phyloP scores from a whole-genome alignment of 352 stramenopile genomes.

The Phytophthora ramorum region DNA sequence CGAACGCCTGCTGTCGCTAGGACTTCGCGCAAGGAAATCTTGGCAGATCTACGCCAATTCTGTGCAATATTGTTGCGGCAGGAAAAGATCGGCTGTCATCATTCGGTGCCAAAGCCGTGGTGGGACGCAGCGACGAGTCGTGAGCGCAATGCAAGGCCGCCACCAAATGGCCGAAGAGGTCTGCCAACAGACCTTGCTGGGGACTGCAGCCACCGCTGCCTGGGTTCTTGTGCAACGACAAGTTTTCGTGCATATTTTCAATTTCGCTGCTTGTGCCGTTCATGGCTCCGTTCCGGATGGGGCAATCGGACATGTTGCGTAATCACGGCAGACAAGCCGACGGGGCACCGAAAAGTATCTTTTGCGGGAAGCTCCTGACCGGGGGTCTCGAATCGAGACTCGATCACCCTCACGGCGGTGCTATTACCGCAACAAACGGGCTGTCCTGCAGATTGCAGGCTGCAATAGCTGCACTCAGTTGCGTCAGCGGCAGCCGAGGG shows the following conservation, averaged over 20 bases:
- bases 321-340: conserved; percentile 24
- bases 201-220: too few species aligned
- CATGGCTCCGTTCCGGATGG: too few species aligned
- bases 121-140: too few species aligned
- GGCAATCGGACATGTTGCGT: background rate
- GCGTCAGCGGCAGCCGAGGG: background rate
- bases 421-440: background rate
- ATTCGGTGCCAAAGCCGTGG: too few species aligned
- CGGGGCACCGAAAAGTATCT: background rate
- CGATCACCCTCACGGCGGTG: background rate
- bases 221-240: background rate
- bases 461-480: background rate
- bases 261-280: background rate
- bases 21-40: too few species aligned
- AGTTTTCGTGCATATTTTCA: too few species aligned
- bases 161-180: background rate
- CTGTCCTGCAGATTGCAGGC: too few species aligned
- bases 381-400: too few species aligned
- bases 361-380: background rate
- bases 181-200: background rate
- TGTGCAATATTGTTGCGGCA: background rate
- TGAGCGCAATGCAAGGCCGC: background rate
- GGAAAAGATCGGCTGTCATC: too few species aligned
- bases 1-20: too few species aligned
- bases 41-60: background rate